Evolutionary conservation across 73 alveolate species (phyloP).

Genomic region (Blepharisma stoltei): DNA sequence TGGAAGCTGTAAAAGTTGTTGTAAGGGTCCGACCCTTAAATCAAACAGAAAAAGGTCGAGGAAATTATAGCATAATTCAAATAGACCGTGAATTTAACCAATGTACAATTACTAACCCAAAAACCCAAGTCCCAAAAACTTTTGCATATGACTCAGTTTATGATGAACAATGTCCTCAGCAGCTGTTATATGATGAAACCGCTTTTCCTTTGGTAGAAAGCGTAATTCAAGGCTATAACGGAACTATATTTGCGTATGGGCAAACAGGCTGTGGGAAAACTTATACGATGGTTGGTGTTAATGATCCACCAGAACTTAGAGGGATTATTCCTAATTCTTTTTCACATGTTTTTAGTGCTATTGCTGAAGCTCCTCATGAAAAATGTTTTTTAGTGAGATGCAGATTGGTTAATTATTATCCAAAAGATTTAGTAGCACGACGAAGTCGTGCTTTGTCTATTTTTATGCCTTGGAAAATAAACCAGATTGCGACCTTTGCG

Average conservation of each 20-base stretch:
- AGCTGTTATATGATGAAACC: slow-evolving; percentile 63
- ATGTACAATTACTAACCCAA: slow-evolving; percentile 46
- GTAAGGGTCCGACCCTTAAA: slow-evolving; percentile 78
- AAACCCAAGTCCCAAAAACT: slow-evolving; percentile 42
- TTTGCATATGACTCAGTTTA: slow-evolving; percentile 76
- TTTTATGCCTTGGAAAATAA: too few relatives aligned
- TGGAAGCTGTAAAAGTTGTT: slow-evolving; percentile 81
- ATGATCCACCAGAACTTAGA: slow-evolving; percentile 1
- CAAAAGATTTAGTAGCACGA: too few relatives aligned
- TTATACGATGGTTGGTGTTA: slow-evolving; percentile 33
- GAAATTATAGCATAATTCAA: slow-evolving; percentile 21
- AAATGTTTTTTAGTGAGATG: slow-evolving; percentile 25
- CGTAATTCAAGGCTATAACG: slow-evolving; percentile 79
- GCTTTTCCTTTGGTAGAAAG: slow-evolving; percentile 69
- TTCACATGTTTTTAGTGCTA: slow-evolving; percentile 23
- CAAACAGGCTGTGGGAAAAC: slow-evolving; percentile 63
- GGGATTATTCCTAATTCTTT: slow-evolving; percentile 38
- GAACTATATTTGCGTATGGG: slow-evolving; percentile 90
- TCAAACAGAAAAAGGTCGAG: slow-evolving; percentile 45
- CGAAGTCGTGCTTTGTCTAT: too few relatives aligned
- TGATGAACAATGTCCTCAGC: slow-evolving; percentile 66
- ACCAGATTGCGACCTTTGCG: too few relatives aligned
- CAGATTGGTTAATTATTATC: too few relatives aligned
- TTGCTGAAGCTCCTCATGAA: not conserved
- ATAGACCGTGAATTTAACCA: slow-evolving; percentile 27